A percentile compares a stretch with the other conserved stretches of the same genome.
These are phyloP conservation scores for Lentinula sp. DNA, from an alignment of 768 basidiomycete genomes.

Conservation along the genomic window DNA sequence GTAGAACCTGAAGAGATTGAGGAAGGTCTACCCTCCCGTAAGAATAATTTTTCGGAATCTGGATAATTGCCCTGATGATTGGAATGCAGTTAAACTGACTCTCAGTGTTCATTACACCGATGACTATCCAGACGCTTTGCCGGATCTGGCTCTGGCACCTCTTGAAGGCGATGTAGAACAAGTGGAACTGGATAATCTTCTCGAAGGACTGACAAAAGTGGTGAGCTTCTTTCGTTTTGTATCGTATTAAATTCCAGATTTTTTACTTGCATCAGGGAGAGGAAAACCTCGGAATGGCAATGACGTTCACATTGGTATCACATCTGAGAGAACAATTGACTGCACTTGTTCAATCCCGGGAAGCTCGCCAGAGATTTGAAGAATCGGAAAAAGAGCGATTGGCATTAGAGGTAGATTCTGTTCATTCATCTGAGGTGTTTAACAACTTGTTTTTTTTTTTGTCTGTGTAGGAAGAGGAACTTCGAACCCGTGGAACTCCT, in stretches of 20 bases:
- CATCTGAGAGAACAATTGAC: slow-evolving; percentile 77
- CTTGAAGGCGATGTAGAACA: slow-evolving; percentile 56
- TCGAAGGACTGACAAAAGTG: slow-evolving; percentile 51
- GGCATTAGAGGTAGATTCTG: slow-evolving; percentile 58
- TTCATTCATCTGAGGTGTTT: too few species aligned
- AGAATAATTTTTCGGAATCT: slow-evolving; percentile 17
- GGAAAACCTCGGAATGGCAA: slow-evolving; percentile 91
- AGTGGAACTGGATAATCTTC: slow-evolving; percentile 44
- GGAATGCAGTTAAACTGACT: slow-evolving; percentile 58
- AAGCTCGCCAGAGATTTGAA: slow-evolving; percentile 47
- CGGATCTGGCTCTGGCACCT: slow-evolving; percentile 60
- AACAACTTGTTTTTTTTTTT: too few species aligned
- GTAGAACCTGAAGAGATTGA: slow-evolving; percentile 81
- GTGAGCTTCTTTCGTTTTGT: slow-evolving; percentile 27
- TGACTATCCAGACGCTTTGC: slow-evolving; percentile 80
- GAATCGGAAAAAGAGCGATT: slow-evolving; percentile 70
- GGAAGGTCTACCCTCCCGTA: slow-evolving; percentile 56
- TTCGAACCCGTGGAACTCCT: slow-evolving; percentile 84
- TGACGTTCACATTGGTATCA: slow-evolving; percentile 93
- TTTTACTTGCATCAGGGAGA: slow-evolving; percentile 44
- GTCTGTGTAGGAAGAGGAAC: slow-evolving; percentile 69
- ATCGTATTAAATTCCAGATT: not conserved
- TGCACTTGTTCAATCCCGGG: slow-evolving; percentile 51
- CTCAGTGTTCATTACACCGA: slow-evolving; percentile 74
- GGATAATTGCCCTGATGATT: slow-evolving; percentile 9